Percentiles rank a stretch among this genome's conserved stretches.
Evolutionary conservation across 1,284 basidiomycete genomes (phyloP).

Genomic region (Cryptococcus sp.): DNA sequence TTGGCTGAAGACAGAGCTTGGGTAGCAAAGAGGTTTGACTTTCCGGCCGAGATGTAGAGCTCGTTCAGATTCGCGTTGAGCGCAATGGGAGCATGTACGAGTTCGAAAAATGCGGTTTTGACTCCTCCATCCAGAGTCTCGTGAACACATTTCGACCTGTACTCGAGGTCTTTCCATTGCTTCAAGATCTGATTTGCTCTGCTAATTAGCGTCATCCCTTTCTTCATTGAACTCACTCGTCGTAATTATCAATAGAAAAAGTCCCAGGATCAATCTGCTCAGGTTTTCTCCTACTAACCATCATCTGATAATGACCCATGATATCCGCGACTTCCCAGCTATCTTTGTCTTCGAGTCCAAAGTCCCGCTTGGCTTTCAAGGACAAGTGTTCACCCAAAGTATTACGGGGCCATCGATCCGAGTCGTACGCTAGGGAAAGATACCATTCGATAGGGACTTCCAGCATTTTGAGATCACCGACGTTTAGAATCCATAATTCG

Average conservation of each 20-base stretch:
- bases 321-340: constrained; percentile 22
- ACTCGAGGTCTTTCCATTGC: neutral
- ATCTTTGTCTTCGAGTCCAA: constrained; percentile 16
- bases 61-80: constrained; percentile 53
- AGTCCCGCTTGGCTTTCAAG: constrained; percentile 22
- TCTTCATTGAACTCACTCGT: constrained; percentile 58
- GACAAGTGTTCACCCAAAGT: constrained; percentile 13
- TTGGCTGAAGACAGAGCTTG: constrained; percentile 65
- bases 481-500: constrained; percentile 27
- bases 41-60: constrained; percentile 58
- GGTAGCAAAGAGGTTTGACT: constrained; percentile 60
- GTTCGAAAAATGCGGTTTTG: constrained; percentile 68
- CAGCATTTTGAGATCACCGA: constrained; percentile 26
- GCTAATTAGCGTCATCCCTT: constrained; percentile 52
- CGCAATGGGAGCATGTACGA: constrained; percentile 60
- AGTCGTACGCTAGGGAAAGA: constrained; percentile 23
- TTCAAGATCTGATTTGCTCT: constrained; percentile 45
- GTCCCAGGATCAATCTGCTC: constrained; percentile 63
- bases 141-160: neutral
- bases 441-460: constrained; percentile 27
- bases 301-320: constrained; percentile 17
- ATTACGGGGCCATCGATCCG: constrained; percentile 21
- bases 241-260: constrained; percentile 62
- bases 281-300: constrained; percentile 49
- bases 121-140: neutral